Evolutionary conservation across 805 yeast species (phyloP).

Genomic region (Kodamaea lidongshanica): DNA sequence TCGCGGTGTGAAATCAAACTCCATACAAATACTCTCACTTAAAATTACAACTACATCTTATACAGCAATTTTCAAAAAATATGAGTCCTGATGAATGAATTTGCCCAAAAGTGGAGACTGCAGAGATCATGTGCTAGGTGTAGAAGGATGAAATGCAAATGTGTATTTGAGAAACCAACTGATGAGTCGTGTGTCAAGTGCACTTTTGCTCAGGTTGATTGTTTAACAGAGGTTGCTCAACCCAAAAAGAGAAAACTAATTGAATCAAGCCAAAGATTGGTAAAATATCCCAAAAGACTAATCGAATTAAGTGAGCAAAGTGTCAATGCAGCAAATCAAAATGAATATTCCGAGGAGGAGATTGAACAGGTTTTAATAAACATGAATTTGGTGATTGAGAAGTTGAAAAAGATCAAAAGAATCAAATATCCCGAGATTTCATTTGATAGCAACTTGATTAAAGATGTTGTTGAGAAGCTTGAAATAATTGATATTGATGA

Average conservation of each 20-base stretch:
- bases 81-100: constrained; percentile 13
- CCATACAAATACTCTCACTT: not conserved
- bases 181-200: constrained; percentile 42
- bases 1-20: too few relatives aligned
- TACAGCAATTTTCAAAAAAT: not conserved
- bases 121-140: constrained; percentile 52
- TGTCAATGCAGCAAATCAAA: too few relatives aligned
- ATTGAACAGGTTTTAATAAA: constrained; percentile 3
- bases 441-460: constrained; percentile 5
- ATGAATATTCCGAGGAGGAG: too few relatives aligned
- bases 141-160: constrained; percentile 47
- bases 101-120: constrained; percentile 42
- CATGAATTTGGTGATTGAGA: constrained; percentile 3
- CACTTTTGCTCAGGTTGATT: constrained; percentile 35
- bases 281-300: too few relatives aligned
- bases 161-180: constrained; percentile 44
- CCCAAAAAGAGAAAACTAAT: not conserved
- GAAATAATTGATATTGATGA: constrained; percentile 16
- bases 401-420: constrained; percentile 3
- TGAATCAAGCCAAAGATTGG: not conserved
- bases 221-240: constrained; percentile 18
- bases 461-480: constrained; percentile 1
- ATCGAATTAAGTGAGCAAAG: not conserved
- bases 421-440: constrained; percentile 4
- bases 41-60: not conserved